Base-by-base conservation (phyloP, 2,329 filamentous ascomycete genomes). In the Arthrobotrys entomopaga region DNA sequence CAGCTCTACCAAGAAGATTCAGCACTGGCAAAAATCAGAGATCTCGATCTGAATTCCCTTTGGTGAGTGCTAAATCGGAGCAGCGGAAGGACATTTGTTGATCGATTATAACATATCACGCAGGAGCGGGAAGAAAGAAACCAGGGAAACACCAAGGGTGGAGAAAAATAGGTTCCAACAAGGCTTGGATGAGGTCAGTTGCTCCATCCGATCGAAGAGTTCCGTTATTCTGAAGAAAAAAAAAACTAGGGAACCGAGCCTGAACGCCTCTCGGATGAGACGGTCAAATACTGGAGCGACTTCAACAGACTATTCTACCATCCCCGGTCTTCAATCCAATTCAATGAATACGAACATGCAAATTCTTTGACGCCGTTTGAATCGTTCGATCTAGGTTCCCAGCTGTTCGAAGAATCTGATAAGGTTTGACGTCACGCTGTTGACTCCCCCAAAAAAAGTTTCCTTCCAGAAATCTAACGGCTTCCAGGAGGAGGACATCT, bases 251-350 rank as follows among this genome's bases (percentile, higher is more conserved):
- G 92, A 20, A 80, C 86, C 3, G 81, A 86, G 2, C 85, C 89
- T 4, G 87, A 90, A 0, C 83, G 84, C 60, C 85, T 97, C 19
- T 90, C 86, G 0, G 85, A 88, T 0, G 86, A 88, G 5, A 86
- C 87, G 10, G 91, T 98, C n/a, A 88, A 92, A 63, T 98, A 95
- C 83, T 99, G 95, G 94, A 96, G 93, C 34, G 95, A 99, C 81
- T 98, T 93, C 82, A 96, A 92, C 78, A 88, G 92, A 24, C 87
- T 95, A n/a, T 99, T 89, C 82, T 97, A 91, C 80, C 93, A 98
- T 80, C 95, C 95, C 7, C 88, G 87, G 64, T 97, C 93, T 11
- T 87, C 97, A 63, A 85, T 96, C 8, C 93, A 96, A 80, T 84
- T 98, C 13, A 91, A 91, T 80, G 92, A 97, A 79, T 96, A 91